Percentiles rank a stretch among this genome's conserved stretches.
Conservation (phyloP, 139 green algal species). For the Haematococcus lacustris region DNA sequence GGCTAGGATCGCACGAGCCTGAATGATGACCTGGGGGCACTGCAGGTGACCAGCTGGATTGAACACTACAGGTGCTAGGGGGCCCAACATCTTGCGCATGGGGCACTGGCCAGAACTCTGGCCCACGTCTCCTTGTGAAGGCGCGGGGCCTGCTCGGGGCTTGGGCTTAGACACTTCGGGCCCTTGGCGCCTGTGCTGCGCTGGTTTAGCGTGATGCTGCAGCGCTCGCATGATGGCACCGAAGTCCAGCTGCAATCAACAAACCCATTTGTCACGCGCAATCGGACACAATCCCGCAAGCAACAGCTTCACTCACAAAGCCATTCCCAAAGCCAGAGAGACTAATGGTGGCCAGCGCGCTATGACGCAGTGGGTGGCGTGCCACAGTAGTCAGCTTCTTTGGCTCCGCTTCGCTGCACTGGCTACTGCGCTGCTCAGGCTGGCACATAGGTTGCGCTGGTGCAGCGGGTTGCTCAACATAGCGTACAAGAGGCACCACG, state of each 20-base stretch:
- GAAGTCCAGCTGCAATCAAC: conserved; percentile 20
- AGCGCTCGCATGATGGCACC: conserved; percentile 12
- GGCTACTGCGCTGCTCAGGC: not conserved
- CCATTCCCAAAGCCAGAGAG: conserved; percentile 3
- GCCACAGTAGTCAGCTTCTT: not conserved
- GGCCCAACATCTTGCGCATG: conserved; percentile 42
- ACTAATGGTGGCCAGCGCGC: not conserved
- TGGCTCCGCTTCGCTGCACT: not conserved
- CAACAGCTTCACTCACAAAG: conserved; percentile 8
- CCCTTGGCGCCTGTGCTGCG: not conserved
- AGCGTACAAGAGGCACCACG: not conserved
- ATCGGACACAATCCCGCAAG: no score
- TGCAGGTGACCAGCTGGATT: conserved; percentile 36
- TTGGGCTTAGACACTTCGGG: not conserved
- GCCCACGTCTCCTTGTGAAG: not conserved
- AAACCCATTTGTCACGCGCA: not conserved
- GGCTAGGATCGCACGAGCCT: conserved; percentile 60
- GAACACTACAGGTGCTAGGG: conserved; percentile 36
- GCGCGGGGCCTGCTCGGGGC: not conserved
- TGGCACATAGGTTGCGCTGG: not conserved
- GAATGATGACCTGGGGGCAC: conserved; percentile 70
- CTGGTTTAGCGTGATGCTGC: not conserved
- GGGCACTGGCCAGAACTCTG: conserved; percentile 28
- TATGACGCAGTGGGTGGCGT: not conserved
- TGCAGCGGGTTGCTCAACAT: not conserved